These are phyloP conservation scores for Cerrena zonata DNA, from an alignment of 1,284 basidiomycete species.

Conservation along the genomic window DNA sequence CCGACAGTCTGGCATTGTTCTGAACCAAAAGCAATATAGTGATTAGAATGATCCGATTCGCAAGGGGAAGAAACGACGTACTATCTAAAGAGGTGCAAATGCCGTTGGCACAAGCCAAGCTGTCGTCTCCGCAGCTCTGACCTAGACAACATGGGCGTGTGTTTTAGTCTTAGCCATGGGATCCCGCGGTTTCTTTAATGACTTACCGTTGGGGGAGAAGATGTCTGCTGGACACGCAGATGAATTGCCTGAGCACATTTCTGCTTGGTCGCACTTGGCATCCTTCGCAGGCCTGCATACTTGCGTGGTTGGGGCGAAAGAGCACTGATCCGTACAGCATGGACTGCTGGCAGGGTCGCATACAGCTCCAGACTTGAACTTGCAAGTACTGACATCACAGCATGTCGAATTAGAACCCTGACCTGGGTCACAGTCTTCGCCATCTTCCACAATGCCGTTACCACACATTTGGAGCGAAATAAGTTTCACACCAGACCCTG, in stretches of 20 bases:
- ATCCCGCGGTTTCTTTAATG: neutral
- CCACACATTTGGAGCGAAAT: constrained; percentile 73
- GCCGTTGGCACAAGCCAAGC: constrained; percentile 75
- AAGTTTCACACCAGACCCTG: constrained; percentile 37
- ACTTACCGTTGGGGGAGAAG: constrained; percentile 61
- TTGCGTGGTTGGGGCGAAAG: constrained; percentile 59
- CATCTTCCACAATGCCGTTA: constrained; percentile 70
- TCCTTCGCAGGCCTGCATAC: constrained; percentile 74
- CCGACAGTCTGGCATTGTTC: constrained; percentile 79
- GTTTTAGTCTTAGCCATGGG: neutral
- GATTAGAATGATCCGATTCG: neutral
- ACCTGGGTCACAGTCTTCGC: constrained; percentile 89
- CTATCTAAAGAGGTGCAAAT: constrained; percentile 73
- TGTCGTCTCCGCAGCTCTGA: constrained; percentile 57
- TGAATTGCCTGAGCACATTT: constrained; percentile 75
- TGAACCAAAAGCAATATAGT: constrained; percentile 21
- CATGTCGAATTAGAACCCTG: constrained; percentile 56
- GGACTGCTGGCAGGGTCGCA: constrained; percentile 77
- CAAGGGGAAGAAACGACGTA: constrained; percentile 32
- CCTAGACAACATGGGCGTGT: constrained; percentile 31
- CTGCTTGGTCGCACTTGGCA: constrained; percentile 66
- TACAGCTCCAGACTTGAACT: constrained; percentile 63
- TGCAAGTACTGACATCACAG: constrained; percentile 77
- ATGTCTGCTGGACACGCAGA: constrained; percentile 70
- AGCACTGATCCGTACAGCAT: constrained; percentile 74